Percentiles rank a stretch among this genome's conserved stretches.
phyloP scores from a whole-genome alignment of 805 yeast genomes.

The Teunomyces cretensis region DNA sequence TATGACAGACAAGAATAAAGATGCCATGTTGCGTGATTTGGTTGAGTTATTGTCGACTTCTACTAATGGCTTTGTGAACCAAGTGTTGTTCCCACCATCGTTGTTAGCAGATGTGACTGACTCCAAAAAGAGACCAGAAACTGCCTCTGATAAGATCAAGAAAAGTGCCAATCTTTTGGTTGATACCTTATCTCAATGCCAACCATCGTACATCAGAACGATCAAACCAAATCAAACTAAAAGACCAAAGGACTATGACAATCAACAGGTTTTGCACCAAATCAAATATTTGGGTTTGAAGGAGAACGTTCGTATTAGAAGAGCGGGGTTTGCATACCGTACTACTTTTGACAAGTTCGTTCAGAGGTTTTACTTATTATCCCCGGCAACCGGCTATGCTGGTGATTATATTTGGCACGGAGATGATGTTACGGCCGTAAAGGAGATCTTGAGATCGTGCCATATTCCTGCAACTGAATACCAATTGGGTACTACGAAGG shows the following conservation, averaged over 20 bases:
- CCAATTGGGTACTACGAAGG: slow-evolving; percentile 89
- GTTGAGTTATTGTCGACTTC: slow-evolving; percentile 77
- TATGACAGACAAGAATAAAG: slow-evolving; percentile 97
- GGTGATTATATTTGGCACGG: slow-evolving; percentile 64
- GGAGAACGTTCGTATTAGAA: slow-evolving; percentile 94
- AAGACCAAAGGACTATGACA: slow-evolving; percentile 86
- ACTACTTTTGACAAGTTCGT: slow-evolving; percentile 95
- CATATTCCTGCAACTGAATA: slow-evolving; percentile 78
- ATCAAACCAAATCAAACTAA: slow-evolving; percentile 95
- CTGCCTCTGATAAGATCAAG: slow-evolving; percentile 94
- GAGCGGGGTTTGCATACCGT: slow-evolving; percentile 98
- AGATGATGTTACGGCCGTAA: slow-evolving; percentile 52
- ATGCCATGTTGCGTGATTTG: slow-evolving; percentile 84
- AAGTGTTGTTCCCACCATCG: slow-evolving; percentile 41
- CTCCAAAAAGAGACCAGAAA: slow-evolving; percentile 81
- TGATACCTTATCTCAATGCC: slow-evolving; percentile 84
- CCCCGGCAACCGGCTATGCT: slow-evolving; percentile 91
- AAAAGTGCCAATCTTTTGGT: slow-evolving; percentile 87
- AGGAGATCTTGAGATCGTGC: slow-evolving; percentile 49
- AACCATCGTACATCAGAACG: slow-evolving; percentile 95
- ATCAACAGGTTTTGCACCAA: slow-evolving; percentile 89
- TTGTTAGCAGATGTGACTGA: slow-evolving; percentile 41
- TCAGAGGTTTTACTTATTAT: slow-evolving; percentile 85
- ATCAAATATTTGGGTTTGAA: slow-evolving; percentile 93
- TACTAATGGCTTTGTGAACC: slow-evolving; percentile 65